Conservation (phyloP, 2,329 filamentous ascomycete genomes). For the Gnomoniopsis sp. region DNA sequence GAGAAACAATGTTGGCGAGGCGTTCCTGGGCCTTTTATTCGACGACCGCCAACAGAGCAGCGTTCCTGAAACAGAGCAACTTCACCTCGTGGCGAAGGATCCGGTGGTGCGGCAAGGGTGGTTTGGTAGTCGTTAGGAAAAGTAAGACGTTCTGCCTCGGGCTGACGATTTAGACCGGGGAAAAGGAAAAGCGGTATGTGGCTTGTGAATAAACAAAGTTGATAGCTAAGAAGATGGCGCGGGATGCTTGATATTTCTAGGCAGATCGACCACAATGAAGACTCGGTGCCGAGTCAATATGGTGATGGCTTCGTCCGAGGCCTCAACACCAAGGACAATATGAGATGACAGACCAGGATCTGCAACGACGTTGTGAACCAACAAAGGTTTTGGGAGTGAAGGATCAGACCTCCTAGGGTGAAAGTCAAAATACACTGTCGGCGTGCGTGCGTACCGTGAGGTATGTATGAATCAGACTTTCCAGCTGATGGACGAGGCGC, state of each 20-base stretch:
- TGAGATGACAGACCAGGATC: neutral
- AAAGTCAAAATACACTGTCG: neutral
- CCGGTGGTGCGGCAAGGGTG: neutral
- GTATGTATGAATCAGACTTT: neutral
- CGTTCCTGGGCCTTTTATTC: slow-evolving; percentile 8
- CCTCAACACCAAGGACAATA: neutral
- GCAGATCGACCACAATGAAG: neutral
- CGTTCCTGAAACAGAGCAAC: slow-evolving; percentile 14
- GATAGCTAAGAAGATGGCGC: slow-evolving; percentile 3
- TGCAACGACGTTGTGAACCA: neutral
- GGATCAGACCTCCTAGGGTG: neutral
- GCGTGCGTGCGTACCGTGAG: neutral
- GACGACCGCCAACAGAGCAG: slow-evolving; percentile 6
- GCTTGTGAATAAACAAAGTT: neutral
- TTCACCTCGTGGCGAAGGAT: slow-evolving; percentile 8
- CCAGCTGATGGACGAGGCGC: neutral
- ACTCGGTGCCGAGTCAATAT: neutral
- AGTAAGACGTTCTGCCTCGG: slow-evolving; percentile 3
- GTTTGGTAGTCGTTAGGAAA: neutral
- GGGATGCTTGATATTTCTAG: slow-evolving; percentile 6
- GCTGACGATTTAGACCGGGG: neutral
- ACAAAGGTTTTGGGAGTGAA: neutral
- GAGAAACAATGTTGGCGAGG: slow-evolving; percentile 16
- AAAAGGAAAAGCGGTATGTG: neutral
- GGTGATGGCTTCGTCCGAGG: neutral